These are phyloP conservation scores for Colletotrichum sp. DNA, from an alignment of 2,329 filamentous ascomycete genomes.

Conservation along the genomic window DNA sequence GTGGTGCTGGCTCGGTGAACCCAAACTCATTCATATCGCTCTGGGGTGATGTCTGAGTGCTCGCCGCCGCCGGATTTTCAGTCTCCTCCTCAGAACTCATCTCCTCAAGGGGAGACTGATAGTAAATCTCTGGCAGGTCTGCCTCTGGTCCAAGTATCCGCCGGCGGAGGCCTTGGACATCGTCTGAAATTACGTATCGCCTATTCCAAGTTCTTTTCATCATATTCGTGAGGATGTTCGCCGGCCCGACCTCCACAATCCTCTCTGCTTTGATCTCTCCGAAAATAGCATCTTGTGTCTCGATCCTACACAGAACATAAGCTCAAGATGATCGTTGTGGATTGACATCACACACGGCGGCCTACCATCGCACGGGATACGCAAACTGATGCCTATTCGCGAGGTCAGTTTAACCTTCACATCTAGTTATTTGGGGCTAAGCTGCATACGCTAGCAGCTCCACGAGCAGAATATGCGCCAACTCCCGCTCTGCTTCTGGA, in stretches of 20 bases:
- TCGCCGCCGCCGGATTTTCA: neutral
- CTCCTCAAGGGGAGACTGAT: slow-evolving; percentile 87
- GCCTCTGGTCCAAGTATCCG: slow-evolving; percentile 99
- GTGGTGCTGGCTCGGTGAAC: neutral
- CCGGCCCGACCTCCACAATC: slow-evolving; percentile 95
- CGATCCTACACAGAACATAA: slow-evolving; percentile 63
- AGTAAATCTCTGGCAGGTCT: slow-evolving; percentile 98
- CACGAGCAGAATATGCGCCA: slow-evolving; percentile 95
- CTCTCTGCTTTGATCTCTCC: slow-evolving; percentile 93
- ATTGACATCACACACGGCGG: neutral
- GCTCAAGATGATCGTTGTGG: neutral
- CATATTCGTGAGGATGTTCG: slow-evolving; percentile 96
- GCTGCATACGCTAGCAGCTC: slow-evolving; percentile 82
- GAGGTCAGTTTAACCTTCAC: neutral
- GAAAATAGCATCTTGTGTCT: slow-evolving; percentile 99
- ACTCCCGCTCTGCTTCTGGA: slow-evolving; percentile 98
- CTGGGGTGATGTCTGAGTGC: neutral
- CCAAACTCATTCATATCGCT: neutral
- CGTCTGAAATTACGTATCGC: slow-evolving; percentile 98
- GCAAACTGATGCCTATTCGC: slow-evolving; percentile 76
- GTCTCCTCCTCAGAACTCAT: neutral
- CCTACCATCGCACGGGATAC: slow-evolving; percentile 85
- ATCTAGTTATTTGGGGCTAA: neutral
- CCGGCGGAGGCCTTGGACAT: slow-evolving; percentile 90
- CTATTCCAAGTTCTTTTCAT: slow-evolving; percentile 91